Conservation (phyloP, 345 rosid genomes). For the Citrus trifoliata region DNA sequence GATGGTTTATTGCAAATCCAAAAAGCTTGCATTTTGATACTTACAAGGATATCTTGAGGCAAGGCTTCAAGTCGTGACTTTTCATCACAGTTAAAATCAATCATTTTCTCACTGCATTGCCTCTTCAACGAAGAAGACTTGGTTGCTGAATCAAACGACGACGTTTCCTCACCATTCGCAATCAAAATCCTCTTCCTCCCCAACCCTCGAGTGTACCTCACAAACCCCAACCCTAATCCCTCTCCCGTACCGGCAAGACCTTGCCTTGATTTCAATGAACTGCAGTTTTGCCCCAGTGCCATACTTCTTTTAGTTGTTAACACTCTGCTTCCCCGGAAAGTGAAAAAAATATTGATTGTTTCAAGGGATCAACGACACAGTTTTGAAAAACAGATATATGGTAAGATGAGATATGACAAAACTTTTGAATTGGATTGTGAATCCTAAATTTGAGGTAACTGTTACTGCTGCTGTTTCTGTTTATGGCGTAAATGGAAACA, state of each 20-base stretch:
- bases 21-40: slow-evolving; percentile 4
- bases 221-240: slow-evolving; percentile 38
- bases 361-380: neutral
- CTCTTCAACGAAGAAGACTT: slow-evolving; percentile 50
- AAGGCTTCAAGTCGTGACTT: slow-evolving; percentile 53
- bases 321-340: neutral
- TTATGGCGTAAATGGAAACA: slow-evolving; percentile 16
- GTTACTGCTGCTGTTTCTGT: neutral
- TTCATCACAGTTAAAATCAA: slow-evolving; percentile 18
- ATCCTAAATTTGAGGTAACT: slow-evolving; percentile 16
- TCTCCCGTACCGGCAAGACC: slow-evolving; percentile 20
- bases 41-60: slow-evolving; percentile 79
- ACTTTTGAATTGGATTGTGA: slow-evolving; percentile 11
- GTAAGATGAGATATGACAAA: neutral
- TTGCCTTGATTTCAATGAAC: slow-evolving; percentile 29
- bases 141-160: slow-evolving; percentile 17
- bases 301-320: slow-evolving; percentile 8
- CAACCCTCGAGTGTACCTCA: slow-evolving; percentile 45
- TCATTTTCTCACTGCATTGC: slow-evolving; percentile 34
- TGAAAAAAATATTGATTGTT: neutral
- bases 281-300: slow-evolving; percentile 47
- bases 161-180: slow-evolving; percentile 23
- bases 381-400: slow-evolving; percentile 9
- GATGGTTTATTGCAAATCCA: neutral
- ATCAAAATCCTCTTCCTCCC: slow-evolving; percentile 75